phyloP scores from a whole-genome alignment of 148 eudicot genomes.

The Oxyria digyna region DNA sequence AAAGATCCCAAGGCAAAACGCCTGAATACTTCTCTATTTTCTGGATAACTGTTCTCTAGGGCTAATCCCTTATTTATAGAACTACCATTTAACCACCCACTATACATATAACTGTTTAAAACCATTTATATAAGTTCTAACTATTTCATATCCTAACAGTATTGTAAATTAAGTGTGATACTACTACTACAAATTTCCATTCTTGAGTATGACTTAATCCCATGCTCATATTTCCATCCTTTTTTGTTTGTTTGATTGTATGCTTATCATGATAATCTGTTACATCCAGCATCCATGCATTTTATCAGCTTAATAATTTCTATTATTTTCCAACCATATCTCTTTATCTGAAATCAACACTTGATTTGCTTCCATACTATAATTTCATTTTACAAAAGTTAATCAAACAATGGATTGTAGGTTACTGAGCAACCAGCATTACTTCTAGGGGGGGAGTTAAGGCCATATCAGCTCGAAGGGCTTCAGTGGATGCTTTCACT shows the following conservation, averaged over 20 bases:
- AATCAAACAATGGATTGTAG: conserved; percentile 19
- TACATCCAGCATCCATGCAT: background rate
- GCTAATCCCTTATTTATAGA: too few species aligned
- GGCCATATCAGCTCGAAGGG: conserved; percentile 94
- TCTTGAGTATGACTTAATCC: background rate
- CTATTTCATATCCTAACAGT: too few species aligned
- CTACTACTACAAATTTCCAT: background rate
- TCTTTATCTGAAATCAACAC: background rate
- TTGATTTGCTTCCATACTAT: background rate
- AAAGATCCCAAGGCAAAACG: too few species aligned
- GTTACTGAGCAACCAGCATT: conserved; percentile 93
- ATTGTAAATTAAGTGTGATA: background rate
- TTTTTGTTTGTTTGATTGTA: background rate
- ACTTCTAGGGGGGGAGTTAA: conserved; percentile 98
- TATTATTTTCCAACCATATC: background rate
- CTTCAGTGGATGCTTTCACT: conserved; percentile 98
- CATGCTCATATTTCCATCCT: background rate
- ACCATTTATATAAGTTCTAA: too few species aligned
- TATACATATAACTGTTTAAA: too few species aligned
- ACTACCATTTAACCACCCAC: too few species aligned
- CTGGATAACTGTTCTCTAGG: too few species aligned
- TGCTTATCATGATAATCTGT: background rate
- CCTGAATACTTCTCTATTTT: too few species aligned
- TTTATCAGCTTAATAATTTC: background rate
- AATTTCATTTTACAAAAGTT: background rate